Conservation (phyloP, 2,329 filamentous ascomycete genomes). For the Aureobasidium vineae region DNA sequence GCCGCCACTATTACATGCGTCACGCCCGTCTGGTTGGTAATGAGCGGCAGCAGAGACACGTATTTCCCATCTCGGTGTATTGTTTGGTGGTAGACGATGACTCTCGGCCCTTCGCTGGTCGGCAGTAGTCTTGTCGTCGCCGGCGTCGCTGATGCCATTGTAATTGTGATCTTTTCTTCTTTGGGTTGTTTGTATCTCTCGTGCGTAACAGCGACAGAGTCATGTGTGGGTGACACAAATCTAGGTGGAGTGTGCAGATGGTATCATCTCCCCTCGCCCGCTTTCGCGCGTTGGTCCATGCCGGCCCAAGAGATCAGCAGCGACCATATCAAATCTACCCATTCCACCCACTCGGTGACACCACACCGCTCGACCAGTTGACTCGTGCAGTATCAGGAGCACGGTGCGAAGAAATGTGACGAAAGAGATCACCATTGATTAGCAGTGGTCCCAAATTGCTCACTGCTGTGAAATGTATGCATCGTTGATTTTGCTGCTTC, state of each 20-base stretch:
- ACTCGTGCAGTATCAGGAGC: neutral
- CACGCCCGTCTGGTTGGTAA: slow-evolving; percentile 58
- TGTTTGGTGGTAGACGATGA: slow-evolving; percentile 65
- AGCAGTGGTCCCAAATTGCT: neutral
- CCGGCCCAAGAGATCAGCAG: slow-evolving; percentile 1
- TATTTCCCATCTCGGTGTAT: slow-evolving; percentile 55
- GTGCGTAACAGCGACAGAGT: slow-evolving; percentile 17
- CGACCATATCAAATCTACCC: slow-evolving; percentile 10
- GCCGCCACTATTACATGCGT: slow-evolving; percentile 87
- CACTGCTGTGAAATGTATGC: neutral
- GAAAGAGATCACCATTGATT: neutral
- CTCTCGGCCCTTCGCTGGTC: slow-evolving; percentile 40
- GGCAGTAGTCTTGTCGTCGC: slow-evolving; percentile 6
- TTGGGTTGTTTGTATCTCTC: neutral
- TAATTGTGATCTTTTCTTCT: neutral
- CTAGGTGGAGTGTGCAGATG: neutral
- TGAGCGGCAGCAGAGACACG: slow-evolving; percentile 61
- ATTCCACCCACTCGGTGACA: neutral
- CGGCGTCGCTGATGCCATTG: neutral
- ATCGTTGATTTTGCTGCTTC: neutral
- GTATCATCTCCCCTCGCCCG: slow-evolving; percentile 1
- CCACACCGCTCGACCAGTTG: slow-evolving; percentile 8
- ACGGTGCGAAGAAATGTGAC: neutral
- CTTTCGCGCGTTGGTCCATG: slow-evolving; percentile 11
- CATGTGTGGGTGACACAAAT: slow-evolving; percentile 1